Evolutionary conservation across 768 basidiomycete species (phyloP).

Genomic region (Hygrophorus russula): DNA sequence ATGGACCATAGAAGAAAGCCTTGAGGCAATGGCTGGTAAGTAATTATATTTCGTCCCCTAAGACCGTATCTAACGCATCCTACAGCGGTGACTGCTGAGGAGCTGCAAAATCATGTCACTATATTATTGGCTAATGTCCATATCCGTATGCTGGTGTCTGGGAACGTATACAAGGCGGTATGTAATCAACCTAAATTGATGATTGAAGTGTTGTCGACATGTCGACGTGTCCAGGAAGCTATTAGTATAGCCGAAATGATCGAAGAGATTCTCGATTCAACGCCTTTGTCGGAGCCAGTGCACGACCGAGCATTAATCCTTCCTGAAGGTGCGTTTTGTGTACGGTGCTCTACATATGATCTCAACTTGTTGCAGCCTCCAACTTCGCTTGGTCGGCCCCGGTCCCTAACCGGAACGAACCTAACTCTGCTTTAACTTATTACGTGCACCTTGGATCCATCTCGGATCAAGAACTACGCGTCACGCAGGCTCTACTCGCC

Average conservation of each 20-base stretch:
- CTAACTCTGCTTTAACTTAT: slow-evolving; percentile 82
- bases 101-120: slow-evolving; percentile 51
- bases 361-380: slow-evolving; percentile 34
- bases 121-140: slow-evolving; percentile 53
- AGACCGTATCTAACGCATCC: background rate
- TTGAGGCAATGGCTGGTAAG: slow-evolving; percentile 68
- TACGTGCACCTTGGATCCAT: slow-evolving; percentile 71
- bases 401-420: slow-evolving; percentile 75
- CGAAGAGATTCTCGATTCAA: slow-evolving; percentile 51
- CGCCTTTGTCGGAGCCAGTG: slow-evolving; percentile 43
- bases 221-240: slow-evolving; percentile 47
- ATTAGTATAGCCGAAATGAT: slow-evolving; percentile 57
- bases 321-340: slow-evolving; percentile 41
- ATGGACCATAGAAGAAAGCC: slow-evolving; percentile 70
- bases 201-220: no score
- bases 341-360: background rate
- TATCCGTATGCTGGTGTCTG: slow-evolving; percentile 64
- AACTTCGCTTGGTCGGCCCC: slow-evolving; percentile 55
- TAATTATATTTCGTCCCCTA: slow-evolving; percentile 5
- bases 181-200: slow-evolving; percentile 14
- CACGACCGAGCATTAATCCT: slow-evolving; percentile 52
- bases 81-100: slow-evolving; percentile 59
- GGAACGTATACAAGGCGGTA: slow-evolving; percentile 81
- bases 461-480: slow-evolving; percentile 51
- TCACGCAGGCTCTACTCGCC: slow-evolving; percentile 57